Percentiles rank a stretch among this genome's conserved stretches.
phyloP scores from a whole-genome alignment of 176 grass and related monocot species.

The Oryza punctata region DNA sequence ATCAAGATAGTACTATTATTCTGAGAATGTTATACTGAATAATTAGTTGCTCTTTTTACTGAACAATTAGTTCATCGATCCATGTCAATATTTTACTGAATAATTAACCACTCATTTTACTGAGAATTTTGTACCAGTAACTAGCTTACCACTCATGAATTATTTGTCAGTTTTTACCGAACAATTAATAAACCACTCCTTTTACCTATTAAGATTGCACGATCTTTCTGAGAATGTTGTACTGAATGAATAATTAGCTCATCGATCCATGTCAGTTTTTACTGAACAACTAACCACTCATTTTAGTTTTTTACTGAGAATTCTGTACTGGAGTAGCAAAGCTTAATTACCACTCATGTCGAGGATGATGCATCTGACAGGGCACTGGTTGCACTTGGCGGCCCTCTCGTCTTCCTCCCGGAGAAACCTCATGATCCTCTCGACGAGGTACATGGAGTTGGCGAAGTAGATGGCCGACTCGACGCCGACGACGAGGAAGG shows the following conservation, averaged over 20 bases:
- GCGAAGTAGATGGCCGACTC: constrained; percentile 93
- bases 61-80: neutral
- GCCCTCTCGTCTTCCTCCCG: constrained; percentile 90
- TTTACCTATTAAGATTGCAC: neutral
- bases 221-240: neutral
- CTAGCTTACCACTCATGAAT: too few species aligned
- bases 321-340: too few species aligned
- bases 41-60: too few species aligned
- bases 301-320: neutral
- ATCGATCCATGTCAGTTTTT: neutral
- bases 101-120: neutral
- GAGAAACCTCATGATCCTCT: constrained; percentile 74
- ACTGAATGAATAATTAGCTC: neutral
- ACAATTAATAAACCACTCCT: neutral
- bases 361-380: constrained; percentile 69
- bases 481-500: constrained; percentile 74
- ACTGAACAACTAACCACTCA: neutral
- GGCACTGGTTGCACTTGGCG: constrained; percentile 51
- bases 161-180: neutral
- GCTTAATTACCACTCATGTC: constrained; percentile 74
- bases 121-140: too few species aligned
- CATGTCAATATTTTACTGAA: neutral
- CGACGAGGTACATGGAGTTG: constrained; percentile 87
- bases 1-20: neutral
- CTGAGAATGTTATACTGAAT: neutral